Evolutionary conservation across 108 stramenopile species (phyloP).

Genomic region (Conticribra guillardii): DNA sequence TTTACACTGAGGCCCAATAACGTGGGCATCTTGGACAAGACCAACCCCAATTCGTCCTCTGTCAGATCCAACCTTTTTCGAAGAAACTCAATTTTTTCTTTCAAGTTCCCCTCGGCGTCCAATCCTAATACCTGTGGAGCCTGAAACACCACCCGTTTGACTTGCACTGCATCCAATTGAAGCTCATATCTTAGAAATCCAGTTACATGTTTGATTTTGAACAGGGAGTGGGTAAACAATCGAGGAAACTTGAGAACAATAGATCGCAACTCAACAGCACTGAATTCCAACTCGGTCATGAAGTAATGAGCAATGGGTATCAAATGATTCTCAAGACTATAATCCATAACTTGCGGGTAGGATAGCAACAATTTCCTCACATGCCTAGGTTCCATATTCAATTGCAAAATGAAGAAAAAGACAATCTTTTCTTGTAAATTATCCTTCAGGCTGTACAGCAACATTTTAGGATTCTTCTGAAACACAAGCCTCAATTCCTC

Average conservation of each 20-base stretch:
- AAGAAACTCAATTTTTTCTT: slow-evolving; percentile 67
- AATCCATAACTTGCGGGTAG: slow-evolving; percentile 77
- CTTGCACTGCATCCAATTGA: slow-evolving; percentile 63
- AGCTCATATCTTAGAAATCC: slow-evolving; percentile 75
- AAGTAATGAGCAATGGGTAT: slow-evolving; percentile 73
- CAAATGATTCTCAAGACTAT: slow-evolving; percentile 74
- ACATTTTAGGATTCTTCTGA: slow-evolving; percentile 63
- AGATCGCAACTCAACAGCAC: slow-evolving; percentile 57
- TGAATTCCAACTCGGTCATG: slow-evolving; percentile 65
- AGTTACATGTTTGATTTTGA: slow-evolving; percentile 73
- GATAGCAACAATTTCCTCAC: slow-evolving; percentile 61
- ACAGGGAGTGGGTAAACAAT: slow-evolving; percentile 67
- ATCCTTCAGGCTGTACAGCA: slow-evolving; percentile 70
- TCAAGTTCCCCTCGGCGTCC: slow-evolving; percentile 54
- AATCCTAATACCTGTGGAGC: slow-evolving; percentile 71
- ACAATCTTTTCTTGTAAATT: slow-evolving; percentile 80
- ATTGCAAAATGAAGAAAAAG: slow-evolving; percentile 75
- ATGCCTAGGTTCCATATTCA: slow-evolving; percentile 63
- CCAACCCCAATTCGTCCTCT: slow-evolving; percentile 45
- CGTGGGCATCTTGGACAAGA: slow-evolving; percentile 76
- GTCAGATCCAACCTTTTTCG: slow-evolving; percentile 32
- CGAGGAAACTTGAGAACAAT: slow-evolving; percentile 74
- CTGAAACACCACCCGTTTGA: slow-evolving; percentile 79
- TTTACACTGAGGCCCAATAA: slow-evolving; percentile 57
- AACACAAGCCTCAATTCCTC: slow-evolving; percentile 59